Conservation (phyloP, 345 rosid species). For the Citrus cavaleriei region DNA sequence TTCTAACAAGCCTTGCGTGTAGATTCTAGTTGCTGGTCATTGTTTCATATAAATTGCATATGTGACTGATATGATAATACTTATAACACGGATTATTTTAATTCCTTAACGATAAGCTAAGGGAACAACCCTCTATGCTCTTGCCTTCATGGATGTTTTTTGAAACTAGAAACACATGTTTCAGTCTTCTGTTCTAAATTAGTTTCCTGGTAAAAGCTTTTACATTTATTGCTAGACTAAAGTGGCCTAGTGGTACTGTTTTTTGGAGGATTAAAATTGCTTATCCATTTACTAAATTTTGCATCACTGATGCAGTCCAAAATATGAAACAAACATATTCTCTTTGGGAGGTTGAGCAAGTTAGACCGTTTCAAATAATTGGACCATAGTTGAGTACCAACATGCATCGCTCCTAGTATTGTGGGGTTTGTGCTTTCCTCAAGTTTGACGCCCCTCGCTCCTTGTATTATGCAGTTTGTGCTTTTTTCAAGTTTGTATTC, state of each 20-base stretch:
- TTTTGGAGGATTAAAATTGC: background rate
- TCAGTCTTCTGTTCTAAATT: background rate
- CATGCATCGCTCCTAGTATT: background rate
- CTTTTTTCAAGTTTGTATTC: background rate
- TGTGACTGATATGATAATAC: background rate
- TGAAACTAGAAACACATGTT: background rate
- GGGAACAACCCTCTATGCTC: background rate
- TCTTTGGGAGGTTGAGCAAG: background rate
- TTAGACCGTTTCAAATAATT: background rate
- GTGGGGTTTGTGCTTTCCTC: background rate
- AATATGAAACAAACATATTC: background rate
- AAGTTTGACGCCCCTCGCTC: background rate
- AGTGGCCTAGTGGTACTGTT: background rate
- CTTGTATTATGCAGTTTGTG: background rate
- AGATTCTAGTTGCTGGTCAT: background rate
- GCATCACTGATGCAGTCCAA: background rate
- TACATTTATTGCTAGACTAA: background rate
- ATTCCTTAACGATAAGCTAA: background rate
- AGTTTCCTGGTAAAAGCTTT: background rate
- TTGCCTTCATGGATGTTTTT: background rate
- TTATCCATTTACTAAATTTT: background rate
- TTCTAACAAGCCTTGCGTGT: background rate
- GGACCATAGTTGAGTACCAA: background rate
- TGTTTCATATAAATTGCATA: background rate
- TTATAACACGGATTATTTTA: background rate